Conservation (phyloP, 805 yeast species). For the Metschnikowia baotianmanensis region DNA sequence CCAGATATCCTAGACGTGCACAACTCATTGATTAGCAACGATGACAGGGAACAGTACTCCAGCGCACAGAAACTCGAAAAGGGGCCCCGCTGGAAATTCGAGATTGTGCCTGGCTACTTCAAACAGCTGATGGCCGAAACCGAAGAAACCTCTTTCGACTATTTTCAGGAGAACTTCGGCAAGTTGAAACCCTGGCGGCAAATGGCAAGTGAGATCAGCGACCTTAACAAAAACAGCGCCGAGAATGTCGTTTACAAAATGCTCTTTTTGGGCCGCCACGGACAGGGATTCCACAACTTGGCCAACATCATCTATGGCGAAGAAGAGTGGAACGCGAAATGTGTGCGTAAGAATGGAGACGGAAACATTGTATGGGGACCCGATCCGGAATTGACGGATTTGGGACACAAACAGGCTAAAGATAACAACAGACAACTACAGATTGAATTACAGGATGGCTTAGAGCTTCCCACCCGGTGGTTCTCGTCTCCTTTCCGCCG, state of each 20-base stretch:
- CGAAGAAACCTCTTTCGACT: slow-evolving; percentile 42
- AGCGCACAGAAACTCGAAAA: slow-evolving; percentile 7
- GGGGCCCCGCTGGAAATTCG: slow-evolving; percentile 37
- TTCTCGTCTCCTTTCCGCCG: slow-evolving; percentile 53
- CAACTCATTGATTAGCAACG: slow-evolving; percentile 27
- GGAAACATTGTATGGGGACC: slow-evolving; percentile 50
- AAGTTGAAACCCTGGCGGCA: slow-evolving; percentile 26
- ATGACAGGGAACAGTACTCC: slow-evolving; percentile 21
- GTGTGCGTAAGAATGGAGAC: slow-evolving; percentile 45
- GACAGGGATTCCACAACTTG: slow-evolving; percentile 52
- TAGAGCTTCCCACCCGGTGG: slow-evolving; percentile 38
- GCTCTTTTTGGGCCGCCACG: slow-evolving; percentile 50
- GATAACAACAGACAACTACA: slow-evolving; percentile 43
- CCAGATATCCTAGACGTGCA: slow-evolving; percentile 28
- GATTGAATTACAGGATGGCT: slow-evolving; percentile 30
- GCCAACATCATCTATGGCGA: slow-evolving; percentile 47
- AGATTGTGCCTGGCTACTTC: slow-evolving; percentile 42
- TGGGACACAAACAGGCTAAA: slow-evolving; percentile 45
- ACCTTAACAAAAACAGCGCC: slow-evolving; percentile 32
- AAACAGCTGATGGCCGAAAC: slow-evolving; percentile 43
- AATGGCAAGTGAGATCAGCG: slow-evolving; percentile 23
- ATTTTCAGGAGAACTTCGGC: slow-evolving; percentile 45
- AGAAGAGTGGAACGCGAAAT: slow-evolving; percentile 44
- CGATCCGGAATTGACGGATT: slow-evolving; percentile 49
- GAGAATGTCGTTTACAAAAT: slow-evolving; percentile 41